Conservation (phyloP, 768 basidiomycete species). For the Lactarius sp. region DNA sequence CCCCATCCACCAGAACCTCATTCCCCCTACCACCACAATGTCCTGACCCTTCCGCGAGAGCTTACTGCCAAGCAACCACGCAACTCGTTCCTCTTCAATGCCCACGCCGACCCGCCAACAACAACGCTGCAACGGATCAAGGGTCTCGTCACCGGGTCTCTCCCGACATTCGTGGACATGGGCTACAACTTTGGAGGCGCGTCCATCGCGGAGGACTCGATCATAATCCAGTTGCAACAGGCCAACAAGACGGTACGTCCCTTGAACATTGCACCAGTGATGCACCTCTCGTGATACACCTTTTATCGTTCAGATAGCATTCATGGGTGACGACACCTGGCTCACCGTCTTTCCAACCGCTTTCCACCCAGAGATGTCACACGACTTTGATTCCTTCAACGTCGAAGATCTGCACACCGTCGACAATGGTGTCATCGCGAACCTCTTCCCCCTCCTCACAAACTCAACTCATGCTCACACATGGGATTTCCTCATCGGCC, state of each 20-base stretch:
- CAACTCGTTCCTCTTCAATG: constrained; percentile 82
- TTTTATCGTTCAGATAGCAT: constrained; percentile 50
- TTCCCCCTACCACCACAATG: constrained; percentile 73
- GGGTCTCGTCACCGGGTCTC: constrained; percentile 87
- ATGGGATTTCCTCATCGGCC: constrained; percentile 89
- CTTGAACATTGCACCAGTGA: no score
- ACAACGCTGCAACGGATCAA: constrained; percentile 94
- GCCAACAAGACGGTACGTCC: constrained; percentile 55
- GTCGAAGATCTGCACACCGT: constrained; percentile 97
- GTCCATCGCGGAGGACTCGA: constrained; percentile 82
- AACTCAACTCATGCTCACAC: constrained; percentile 36
- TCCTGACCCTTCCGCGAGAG: constrained; percentile 73
- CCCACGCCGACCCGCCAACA: constrained; percentile 92
- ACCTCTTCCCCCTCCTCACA: constrained; percentile 76
- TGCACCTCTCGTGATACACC: background rate
- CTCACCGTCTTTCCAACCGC: constrained; percentile 76
- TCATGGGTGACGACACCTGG: constrained; percentile 99
- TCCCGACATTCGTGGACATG: constrained; percentile 95
- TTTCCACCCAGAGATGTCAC: constrained; percentile 68
- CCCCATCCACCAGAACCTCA: constrained; percentile 57
- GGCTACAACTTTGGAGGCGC: constrained; percentile 89
- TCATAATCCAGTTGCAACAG: constrained; percentile 64
- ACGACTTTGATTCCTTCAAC: constrained; percentile 94
- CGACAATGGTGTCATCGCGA: constrained; percentile 80
- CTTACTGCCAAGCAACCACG: constrained; percentile 59